Conservation (phyloP, 352 stramenopile species). For the Aphanomyces astaci region DNA sequence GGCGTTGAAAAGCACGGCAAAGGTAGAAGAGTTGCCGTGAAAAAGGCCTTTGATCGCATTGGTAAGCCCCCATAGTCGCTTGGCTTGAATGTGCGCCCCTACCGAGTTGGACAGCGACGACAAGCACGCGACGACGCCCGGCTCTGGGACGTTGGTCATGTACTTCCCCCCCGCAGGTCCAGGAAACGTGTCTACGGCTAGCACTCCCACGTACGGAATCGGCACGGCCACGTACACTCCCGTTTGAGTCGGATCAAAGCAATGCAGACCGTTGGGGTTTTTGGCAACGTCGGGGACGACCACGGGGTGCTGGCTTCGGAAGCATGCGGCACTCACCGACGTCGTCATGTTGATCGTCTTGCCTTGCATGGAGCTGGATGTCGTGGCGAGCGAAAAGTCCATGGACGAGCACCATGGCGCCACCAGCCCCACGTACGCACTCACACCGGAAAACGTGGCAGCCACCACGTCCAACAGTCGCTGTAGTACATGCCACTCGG, state of each 20-base stretch:
- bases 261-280: constrained; percentile 29
- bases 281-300: constrained; percentile 43
- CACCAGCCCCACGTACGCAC: constrained; percentile 56
- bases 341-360: constrained; percentile 33
- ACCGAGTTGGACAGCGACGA: constrained; percentile 40
- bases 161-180: constrained; percentile 48
- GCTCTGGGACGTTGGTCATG: constrained; percentile 39
- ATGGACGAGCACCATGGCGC: constrained; percentile 45
- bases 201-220: constrained; percentile 58
- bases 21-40: constrained; percentile 47
- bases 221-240: constrained; percentile 57
- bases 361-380: constrained; percentile 42
- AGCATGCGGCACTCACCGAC: constrained; percentile 47
- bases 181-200: constrained; percentile 56
- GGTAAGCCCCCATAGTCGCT: constrained; percentile 23
- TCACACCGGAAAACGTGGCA: constrained; percentile 44
- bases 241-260: constrained; percentile 24
- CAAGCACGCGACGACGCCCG: constrained; percentile 47
- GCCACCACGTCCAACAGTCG: constrained; percentile 46
- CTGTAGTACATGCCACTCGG: constrained; percentile 36
- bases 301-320: constrained; percentile 37
- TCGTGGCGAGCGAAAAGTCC: constrained; percentile 42
- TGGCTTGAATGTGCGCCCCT: constrained; percentile 36
- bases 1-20: constrained; percentile 31
- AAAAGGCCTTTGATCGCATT: constrained; percentile 39